phyloP scores from a whole-genome alignment of 78 protist genomes.

The Salpingoeca rosetta region DNA sequence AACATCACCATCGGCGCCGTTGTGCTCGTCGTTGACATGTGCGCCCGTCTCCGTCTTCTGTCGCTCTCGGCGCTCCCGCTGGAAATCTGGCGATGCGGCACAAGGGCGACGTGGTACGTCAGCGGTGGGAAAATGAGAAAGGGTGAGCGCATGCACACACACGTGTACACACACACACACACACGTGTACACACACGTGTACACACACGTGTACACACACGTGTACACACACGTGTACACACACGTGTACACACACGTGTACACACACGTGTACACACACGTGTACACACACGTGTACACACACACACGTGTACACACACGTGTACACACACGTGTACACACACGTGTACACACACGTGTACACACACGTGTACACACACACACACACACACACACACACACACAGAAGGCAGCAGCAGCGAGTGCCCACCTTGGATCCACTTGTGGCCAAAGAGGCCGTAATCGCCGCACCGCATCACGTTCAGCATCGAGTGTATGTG shows the following conservation, averaged over 20 bases:
- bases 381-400: not conserved
- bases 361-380: not conserved
- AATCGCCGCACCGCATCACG: slow-evolving; percentile 12
- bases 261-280: not conserved
- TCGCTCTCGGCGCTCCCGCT: too few relatives aligned
- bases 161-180: not conserved
- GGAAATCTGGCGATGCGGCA: too few relatives aligned
- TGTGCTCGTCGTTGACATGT: too few relatives aligned
- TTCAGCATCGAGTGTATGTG: slow-evolving; percentile 54
- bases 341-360: not conserved
- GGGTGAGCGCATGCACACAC: too few relatives aligned
- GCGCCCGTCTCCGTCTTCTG: too few relatives aligned
- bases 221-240: too few relatives aligned
- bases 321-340: not conserved
- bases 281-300: not conserved
- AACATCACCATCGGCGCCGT: too few relatives aligned
- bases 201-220: not conserved
- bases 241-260: not conserved
- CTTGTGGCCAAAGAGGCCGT: not conserved
- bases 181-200: not conserved
- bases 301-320: not conserved
- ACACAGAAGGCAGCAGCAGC: not conserved
- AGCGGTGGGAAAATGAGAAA: too few relatives aligned
- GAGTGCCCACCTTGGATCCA: not conserved
- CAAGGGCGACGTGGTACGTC: too few relatives aligned